Evolutionary conservation across 441 rosid genomes (phyloP).

Genomic region (Brassica hybrid): DNA sequence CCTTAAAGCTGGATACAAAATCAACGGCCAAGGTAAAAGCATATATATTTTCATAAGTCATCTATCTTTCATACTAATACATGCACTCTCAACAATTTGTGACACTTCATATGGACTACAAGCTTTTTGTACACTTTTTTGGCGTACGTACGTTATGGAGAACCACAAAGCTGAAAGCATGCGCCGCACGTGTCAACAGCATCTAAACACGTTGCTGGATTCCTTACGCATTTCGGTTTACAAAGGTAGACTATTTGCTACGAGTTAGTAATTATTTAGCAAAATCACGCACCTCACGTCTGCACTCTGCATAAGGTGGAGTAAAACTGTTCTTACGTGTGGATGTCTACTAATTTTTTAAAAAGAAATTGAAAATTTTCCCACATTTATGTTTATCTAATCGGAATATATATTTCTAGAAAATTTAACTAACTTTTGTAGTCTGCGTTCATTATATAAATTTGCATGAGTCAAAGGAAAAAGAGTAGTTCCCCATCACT

Average conservation of each 20-base stretch:
- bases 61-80: conserved; percentile 8
- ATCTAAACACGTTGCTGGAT: conserved; percentile 35
- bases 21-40: conserved; percentile 39
- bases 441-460: neutral
- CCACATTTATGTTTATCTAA: neutral
- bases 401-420: neutral
- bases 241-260: conserved; percentile 10
- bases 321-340: conserved; percentile 13
- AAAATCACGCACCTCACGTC: conserved; percentile 23
- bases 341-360: conserved; percentile 11
- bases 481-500: neutral
- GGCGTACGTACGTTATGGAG: conserved; percentile 22
- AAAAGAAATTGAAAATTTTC: neutral
- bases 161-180: conserved; percentile 37
- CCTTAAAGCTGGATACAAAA: conserved; percentile 32
- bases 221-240: conserved; percentile 21
- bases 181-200: conserved; percentile 40
- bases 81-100: conserved; percentile 18
- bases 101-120: conserved; percentile 11
- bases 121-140: conserved; percentile 26
- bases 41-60: conserved; percentile 15
- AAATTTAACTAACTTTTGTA: neutral
- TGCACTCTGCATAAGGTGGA: conserved; percentile 10
- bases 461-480: neutral
- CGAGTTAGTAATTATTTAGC: neutral